Percentiles rank a stretch among this genome's conserved stretches.
These are phyloP conservation scores for Miamiensis avidus DNA, from an alignment of 169 alveolate genomes.

Conservation along the genomic window DNA sequence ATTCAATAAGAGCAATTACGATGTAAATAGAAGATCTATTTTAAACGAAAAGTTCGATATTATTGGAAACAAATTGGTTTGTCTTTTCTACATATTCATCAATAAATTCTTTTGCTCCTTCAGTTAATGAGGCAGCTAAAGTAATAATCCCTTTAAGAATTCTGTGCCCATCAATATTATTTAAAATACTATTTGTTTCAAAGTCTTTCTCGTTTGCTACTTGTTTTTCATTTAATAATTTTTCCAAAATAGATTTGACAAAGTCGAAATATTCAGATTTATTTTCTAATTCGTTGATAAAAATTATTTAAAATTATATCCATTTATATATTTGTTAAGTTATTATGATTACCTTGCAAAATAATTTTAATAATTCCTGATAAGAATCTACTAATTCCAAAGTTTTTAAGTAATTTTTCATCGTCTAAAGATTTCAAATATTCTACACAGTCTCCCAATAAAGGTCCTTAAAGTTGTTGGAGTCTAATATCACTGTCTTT, in stretches of 20 bases:
- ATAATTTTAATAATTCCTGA: conserved; percentile 10
- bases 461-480: background rate
- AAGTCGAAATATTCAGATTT: background rate
- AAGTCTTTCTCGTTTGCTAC: background rate
- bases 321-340: too few species aligned
- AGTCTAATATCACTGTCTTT: background rate
- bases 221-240: background rate
- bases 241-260: conserved; percentile 3
- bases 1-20: background rate
- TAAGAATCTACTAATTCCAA: conserved; percentile 4
- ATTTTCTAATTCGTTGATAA: background rate
- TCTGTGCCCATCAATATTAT: conserved; percentile 20
- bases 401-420: conserved; percentile 15
- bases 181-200: conserved; percentile 1
- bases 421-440: background rate
- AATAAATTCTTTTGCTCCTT: background rate
- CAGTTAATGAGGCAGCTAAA: background rate
- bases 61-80: background rate
- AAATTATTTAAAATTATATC: background rate
- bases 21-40: background rate
- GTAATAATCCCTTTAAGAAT: conserved; percentile 15
- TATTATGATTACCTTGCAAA: background rate
- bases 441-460: conserved; percentile 5
- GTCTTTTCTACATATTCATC: background rate
- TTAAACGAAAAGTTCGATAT: background rate